A percentile compares a stretch with the other conserved stretches of the same genome.
Conservation (phyloP, 208 protist species). For the Leptomonas seymouri region DNA sequence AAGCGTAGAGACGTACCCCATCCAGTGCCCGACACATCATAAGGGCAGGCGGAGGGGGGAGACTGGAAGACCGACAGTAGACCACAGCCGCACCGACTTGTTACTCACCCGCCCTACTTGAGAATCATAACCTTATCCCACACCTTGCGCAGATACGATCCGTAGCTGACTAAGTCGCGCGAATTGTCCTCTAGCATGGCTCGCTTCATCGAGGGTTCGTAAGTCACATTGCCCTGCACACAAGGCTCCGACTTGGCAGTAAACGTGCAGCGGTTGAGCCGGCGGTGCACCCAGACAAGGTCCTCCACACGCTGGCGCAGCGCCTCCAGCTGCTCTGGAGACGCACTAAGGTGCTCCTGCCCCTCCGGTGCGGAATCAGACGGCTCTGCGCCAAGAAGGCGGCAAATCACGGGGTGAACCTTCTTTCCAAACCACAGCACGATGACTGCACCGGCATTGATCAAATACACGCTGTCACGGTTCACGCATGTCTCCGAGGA, state of each 20-base stretch:
- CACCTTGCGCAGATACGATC: constrained; percentile 59
- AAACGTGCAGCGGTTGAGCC: constrained; percentile 41
- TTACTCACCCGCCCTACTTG: constrained; percentile 12
- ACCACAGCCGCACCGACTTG: not conserved
- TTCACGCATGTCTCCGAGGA: constrained; percentile 62
- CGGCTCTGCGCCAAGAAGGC: constrained; percentile 48
- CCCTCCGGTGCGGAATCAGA: constrained; percentile 24
- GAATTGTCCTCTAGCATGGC: constrained; percentile 77
- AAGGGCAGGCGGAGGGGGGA: too few relatives aligned
- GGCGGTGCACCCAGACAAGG: constrained; percentile 50
- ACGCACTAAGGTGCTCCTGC: constrained; percentile 24
- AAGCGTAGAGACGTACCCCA: too few relatives aligned
- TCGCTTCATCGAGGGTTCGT: constrained; percentile 66
- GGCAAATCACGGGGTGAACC: constrained; percentile 42
- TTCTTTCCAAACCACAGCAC: constrained; percentile 80
- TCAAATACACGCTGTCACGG: constrained; percentile 62
- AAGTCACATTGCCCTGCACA: constrained; percentile 53
- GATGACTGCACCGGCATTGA: constrained; percentile 56
- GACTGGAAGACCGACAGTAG: too few relatives aligned
- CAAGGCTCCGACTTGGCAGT: constrained; percentile 46
- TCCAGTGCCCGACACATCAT: too few relatives aligned
- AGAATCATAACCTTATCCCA: constrained; percentile 50
- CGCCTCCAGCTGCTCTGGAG: constrained; percentile 57
- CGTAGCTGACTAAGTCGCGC: constrained; percentile 59
- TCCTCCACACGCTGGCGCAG: constrained; percentile 58